Evolutionary conservation across 2,329 filamentous ascomycete species (phyloP), one percentile per base, ranked within the genome.

Genomic region (Ophioceras dolichostomum): DNA sequence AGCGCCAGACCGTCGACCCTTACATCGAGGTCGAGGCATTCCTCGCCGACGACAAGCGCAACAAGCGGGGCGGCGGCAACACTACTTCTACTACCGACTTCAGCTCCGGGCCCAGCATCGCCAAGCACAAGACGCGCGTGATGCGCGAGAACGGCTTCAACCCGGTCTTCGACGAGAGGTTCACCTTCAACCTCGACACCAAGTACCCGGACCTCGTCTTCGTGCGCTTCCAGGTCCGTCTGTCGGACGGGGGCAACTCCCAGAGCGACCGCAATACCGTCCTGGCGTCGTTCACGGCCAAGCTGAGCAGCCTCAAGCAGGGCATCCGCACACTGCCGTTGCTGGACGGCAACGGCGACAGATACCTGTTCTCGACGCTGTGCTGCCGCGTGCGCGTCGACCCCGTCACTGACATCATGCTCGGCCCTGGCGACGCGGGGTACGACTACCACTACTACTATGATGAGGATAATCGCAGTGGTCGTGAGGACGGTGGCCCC

Each of bases 11-110:
- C 41, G 79, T 96, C 59, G 88, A 95, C 53, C 88, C 91, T 0
- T 96, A 94, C 51, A 76, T 96, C 40, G 88, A 96, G 59, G 82
- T 96, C 21, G 89, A 98, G 58, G 81, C 96, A 53, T 91, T 93
- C 55, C 83, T 88, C 50, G 84, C 89, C 29, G 91, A 95, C 57
- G 89, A 95, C 61, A 89, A 91, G 61, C 76, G 80, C 50, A 87
- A 95, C 60, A 38, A 69, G 79, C 38, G 76, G 77, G 17, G 29
- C 17, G 8, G 12, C 8, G 22, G 22, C 22, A 12, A 7, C 22
- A n/a, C n/a, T n/a, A n/a, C n/a, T n/a, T n/a, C n/a, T n/a, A n/a
- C n/a, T n/a, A n/a, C n/a, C n/a, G 34, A 36, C 9, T 36, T 20
- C 17, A 36, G 49, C 61, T 22, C 53, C 56, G 3, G 55, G 58